Evolutionary conservation across 2,329 filamentous ascomycete species (phyloP), one percentile per base, ranked within the genome.

Genomic region (Elsinoe ampelina): DNA sequence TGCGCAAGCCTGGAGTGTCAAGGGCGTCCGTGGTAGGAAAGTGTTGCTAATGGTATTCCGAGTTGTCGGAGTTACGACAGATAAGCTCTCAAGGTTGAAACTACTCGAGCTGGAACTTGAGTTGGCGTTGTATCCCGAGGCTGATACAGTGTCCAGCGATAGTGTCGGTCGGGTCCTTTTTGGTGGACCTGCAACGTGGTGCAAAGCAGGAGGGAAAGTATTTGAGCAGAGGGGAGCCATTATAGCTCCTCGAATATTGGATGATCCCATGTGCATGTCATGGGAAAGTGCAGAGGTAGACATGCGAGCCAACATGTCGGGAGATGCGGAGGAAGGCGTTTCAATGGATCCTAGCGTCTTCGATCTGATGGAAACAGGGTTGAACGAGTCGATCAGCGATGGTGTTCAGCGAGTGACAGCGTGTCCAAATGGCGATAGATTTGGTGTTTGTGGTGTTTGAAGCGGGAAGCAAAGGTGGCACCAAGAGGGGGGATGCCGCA

Each of bases 11-110:
- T 36, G 5, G 1, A 52, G 35, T 3, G 34, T 43, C 15, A 55
- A 32, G 15, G 54, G 32, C 7, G 54, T 38, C 12, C 48, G 32
- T 3, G 48, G 48, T 15, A 52, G 13, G 34, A 81, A 82, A 52
- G 79, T 77, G 68, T 84, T 84, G 63, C 72, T 76, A 65, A 82
- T 82, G 54, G 81, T 84, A 67, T 84, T 84, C 63, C 78, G 74
- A 41, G 76, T 71, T 1, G 81, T 84, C 10, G 82, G 82, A 6
- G 82, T 83, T 30, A 77, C 74, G n/a, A 78, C 72, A 51, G 77
- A 77, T 19, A 80, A 70, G 2, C 77, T 77, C 43, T 78, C 74
- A 48, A 81, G 71, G 12, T 78, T 75, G 45, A 82, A 68, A 56
- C 75, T 77, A 20, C 48, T 39, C 19, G 48, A 52, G 19, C 38